Evolutionary conservation across 2,329 filamentous ascomycete species (phyloP).

Genomic region (Onygenales sp.): DNA sequence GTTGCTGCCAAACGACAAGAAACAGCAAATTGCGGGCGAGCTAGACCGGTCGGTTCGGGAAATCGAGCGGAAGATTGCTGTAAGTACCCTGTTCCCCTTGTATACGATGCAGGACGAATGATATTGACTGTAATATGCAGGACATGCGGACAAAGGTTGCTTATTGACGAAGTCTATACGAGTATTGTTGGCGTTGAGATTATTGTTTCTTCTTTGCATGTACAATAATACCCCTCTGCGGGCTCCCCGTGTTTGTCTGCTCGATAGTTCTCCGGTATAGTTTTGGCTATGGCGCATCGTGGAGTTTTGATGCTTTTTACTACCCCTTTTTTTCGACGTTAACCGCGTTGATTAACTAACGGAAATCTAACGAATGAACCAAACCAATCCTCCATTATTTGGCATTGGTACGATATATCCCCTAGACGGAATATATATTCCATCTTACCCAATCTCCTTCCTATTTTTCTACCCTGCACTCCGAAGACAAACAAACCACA

Average conservation of each 20-base stretch:
- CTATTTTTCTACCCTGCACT: neutral
- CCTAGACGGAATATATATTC: no score
- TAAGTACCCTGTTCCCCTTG: constrained; percentile 24
- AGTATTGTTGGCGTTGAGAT: neutral
- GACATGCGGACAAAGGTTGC: constrained; percentile 51
- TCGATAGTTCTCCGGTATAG: neutral
- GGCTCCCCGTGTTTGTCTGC: neutral
- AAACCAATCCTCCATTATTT: no score
- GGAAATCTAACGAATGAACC: neutral
- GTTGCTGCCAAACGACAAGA: constrained; percentile 74
- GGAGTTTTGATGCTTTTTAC: neutral
- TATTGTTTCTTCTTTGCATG: neutral
- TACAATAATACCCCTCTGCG: constrained; percentile 2
- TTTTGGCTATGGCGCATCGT: neutral
- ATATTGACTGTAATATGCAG: constrained; percentile 21
- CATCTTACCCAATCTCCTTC: no score
- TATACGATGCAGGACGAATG: constrained; percentile 4
- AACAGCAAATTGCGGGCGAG: constrained; percentile 89
- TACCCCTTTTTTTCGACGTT: neutral
- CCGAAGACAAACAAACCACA: neutral
- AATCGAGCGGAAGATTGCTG: constrained; percentile 90
- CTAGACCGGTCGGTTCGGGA: constrained; percentile 82
- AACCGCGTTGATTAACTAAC: neutral
- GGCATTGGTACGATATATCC: no score
- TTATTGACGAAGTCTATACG: constrained; percentile 29